Evolutionary conservation across 2,329 filamentous ascomycete genomes (phyloP).

Genomic region (Fusarium sp.): DNA sequence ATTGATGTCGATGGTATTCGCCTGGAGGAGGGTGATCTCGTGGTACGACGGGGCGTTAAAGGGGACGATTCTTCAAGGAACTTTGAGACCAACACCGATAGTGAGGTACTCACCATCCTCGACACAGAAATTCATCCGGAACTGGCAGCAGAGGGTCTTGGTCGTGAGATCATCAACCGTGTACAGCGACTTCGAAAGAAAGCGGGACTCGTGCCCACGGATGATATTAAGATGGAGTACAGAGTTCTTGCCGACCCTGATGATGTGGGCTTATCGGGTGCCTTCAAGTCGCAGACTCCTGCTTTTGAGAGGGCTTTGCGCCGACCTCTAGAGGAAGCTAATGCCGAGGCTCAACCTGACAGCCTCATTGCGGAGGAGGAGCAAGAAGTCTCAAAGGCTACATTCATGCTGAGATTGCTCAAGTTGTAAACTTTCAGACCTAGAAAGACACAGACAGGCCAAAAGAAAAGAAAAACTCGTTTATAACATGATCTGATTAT

Average conservation of each 20-base stretch:
- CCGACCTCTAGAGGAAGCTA: slow-evolving; percentile 72
- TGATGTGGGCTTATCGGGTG: slow-evolving; percentile 74
- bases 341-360: slow-evolving; percentile 38
- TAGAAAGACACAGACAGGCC: slow-evolving; percentile 20
- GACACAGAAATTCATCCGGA: slow-evolving; percentile 85
- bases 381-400: slow-evolving; percentile 86
- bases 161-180: slow-evolving; percentile 91
- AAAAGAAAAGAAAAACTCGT: slow-evolving; percentile 15
- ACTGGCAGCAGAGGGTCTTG: slow-evolving; percentile 87
- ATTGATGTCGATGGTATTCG: slow-evolving; percentile 88
- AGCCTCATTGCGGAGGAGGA: slow-evolving; percentile 81
- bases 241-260: slow-evolving; percentile 82
- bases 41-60: slow-evolving; percentile 79
- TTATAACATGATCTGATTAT: slow-evolving; percentile 20
- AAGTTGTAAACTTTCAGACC: slow-evolving; percentile 66
- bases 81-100: slow-evolving; percentile 87
- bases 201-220: slow-evolving; percentile 87
- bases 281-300: slow-evolving; percentile 74
- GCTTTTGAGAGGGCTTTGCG: slow-evolving; percentile 82
- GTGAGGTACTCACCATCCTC: slow-evolving; percentile 91
- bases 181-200: slow-evolving; percentile 95
- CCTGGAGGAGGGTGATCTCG: slow-evolving; percentile 83
- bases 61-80: slow-evolving; percentile 76
- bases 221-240: slow-evolving; percentile 97
- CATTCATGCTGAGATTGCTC: slow-evolving; percentile 79